A percentile compares a stretch with the other conserved stretches of the same genome.
These are phyloP conservation scores for Ampelomyces quisqualis DNA, from an alignment of 2,329 filamentous ascomycete species.

Conservation along the genomic window DNA sequence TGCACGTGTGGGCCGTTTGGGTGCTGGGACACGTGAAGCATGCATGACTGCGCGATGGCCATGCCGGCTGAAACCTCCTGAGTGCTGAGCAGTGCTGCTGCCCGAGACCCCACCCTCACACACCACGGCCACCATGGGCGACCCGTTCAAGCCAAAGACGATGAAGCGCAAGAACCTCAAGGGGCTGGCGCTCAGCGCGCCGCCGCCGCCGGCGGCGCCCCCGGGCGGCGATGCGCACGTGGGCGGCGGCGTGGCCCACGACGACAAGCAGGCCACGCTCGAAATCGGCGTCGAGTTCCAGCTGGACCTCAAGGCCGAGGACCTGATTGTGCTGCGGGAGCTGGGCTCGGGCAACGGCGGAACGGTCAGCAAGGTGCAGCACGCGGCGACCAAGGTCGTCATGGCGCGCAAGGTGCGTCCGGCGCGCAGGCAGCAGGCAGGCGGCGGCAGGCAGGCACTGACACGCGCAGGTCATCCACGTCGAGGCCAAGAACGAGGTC, in stretches of 20 bases:
- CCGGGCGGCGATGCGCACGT: conserved; percentile 69
- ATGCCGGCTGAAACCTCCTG: conserved; percentile 25
- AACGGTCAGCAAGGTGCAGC: conserved; percentile 96
- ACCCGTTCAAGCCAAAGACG: conserved; percentile 67
- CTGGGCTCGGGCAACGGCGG: conserved; percentile 94
- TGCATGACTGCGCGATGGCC: conserved; percentile 10
- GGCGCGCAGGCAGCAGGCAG: neutral
- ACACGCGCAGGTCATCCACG: conserved; percentile 80
- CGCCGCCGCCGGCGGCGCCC: conserved; percentile 68
- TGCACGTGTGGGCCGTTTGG: neutral
- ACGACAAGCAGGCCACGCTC: conserved; percentile 68
- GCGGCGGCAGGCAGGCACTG: conserved; percentile 6
- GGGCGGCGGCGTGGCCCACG: conserved; percentile 60
- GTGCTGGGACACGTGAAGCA: conserved; percentile 24
- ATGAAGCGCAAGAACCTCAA: conserved; percentile 99
- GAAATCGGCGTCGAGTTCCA: conserved; percentile 99
- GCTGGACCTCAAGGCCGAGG: conserved; percentile 85
- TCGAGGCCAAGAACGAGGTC: conserved; percentile 96
- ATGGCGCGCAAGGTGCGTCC: conserved; percentile 91
- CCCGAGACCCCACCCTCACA: conserved; percentile 9
- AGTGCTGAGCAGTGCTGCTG: conserved; percentile 21
- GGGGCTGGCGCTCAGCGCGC: conserved; percentile 82
- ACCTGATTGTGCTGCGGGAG: conserved; percentile 90
- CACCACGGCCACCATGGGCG: conserved; percentile 52
- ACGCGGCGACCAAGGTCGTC: conserved; percentile 88